phyloP scores from a whole-genome alignment of 441 rosid genomes.

The Syzygium syzygioides region DNA sequence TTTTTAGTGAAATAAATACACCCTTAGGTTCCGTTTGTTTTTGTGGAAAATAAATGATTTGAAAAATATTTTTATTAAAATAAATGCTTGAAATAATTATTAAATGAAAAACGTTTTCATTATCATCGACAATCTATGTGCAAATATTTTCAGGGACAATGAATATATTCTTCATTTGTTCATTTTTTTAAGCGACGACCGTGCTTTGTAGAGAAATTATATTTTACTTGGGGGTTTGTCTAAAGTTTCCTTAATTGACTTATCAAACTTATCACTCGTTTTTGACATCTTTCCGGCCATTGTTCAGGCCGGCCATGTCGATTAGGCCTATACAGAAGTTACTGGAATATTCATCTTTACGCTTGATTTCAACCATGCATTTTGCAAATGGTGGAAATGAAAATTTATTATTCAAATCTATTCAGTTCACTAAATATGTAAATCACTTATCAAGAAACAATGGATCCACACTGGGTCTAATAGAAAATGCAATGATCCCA shows the following conservation, averaged over 20 bases:
- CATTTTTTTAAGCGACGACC: not conserved
- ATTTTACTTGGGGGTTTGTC: not conserved
- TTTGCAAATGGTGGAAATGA: not conserved
- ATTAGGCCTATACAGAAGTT: not conserved
- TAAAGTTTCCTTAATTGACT: not conserved
- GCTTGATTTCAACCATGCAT: not conserved
- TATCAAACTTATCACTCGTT: not conserved
- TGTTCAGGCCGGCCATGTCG: too few species aligned
- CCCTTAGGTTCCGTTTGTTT: not conserved
- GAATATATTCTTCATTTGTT: not conserved
- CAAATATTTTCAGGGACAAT: too few species aligned
- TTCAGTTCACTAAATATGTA: not conserved
- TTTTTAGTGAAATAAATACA: too few species aligned
- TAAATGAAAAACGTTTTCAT: too few species aligned
- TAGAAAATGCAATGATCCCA: not conserved
- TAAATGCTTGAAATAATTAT: too few species aligned
- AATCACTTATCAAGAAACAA: not conserved
- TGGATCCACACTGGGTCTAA: not conserved
- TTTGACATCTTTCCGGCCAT: too few species aligned
- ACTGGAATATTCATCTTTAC: not conserved
- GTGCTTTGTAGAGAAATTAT: not conserved
- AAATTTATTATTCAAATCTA: too few species aligned
- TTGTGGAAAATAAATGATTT: too few species aligned
- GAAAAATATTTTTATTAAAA: too few species aligned
- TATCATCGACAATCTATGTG: accelerated